phyloP scores from a whole-genome alignment of 2,329 filamentous ascomycete genomes.

The Aspergillus fructus region DNA sequence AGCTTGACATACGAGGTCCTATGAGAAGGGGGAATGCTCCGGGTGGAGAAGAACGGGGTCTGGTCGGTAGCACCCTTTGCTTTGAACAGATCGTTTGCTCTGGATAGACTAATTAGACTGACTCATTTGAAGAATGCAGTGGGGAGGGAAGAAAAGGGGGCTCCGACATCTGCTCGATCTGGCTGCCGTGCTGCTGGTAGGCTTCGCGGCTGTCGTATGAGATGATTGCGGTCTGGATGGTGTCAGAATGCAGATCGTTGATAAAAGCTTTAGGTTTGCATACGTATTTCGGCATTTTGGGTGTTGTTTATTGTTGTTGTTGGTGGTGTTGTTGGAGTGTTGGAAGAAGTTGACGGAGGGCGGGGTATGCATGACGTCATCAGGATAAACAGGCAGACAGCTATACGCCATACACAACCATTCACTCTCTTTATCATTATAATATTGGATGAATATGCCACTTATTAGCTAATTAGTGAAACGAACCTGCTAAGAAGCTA shows the following conservation, averaged over 20 bases:
- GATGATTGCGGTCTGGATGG: slow-evolving; percentile 13
- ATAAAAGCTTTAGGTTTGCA: not conserved
- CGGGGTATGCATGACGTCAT: not conserved
- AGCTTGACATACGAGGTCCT: slow-evolving; percentile 12
- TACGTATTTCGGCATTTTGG: slow-evolving; percentile 22
- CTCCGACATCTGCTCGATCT: slow-evolving; percentile 16
- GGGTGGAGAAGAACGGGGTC: slow-evolving; percentile 16
- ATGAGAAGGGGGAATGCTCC: slow-evolving; percentile 18
- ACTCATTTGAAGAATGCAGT: not conserved
- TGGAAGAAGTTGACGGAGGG: not conserved
- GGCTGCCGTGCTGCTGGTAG: slow-evolving; percentile 12
- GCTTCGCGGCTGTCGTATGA: slow-evolving; percentile 15
- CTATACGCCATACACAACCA: too few species aligned
- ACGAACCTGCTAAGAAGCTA: too few species aligned
- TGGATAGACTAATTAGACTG: not conserved
- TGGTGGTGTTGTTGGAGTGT: not conserved
- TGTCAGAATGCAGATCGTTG: not conserved
- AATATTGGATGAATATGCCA: too few species aligned
- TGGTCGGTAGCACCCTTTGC: slow-evolving; percentile 16
- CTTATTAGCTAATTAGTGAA: too few species aligned
- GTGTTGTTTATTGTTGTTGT: not conserved
- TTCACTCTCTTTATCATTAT: too few species aligned
- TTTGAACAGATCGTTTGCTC: slow-evolving; percentile 10
- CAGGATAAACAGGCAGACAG: not conserved
- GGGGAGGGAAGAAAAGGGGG: not conserved